Percentiles rank a stretch among this genome's conserved stretches.
These are phyloP conservation scores for Beauveria bassiana DNA, from an alignment of 2,329 filamentous ascomycete genomes.

Conservation along the genomic window DNA sequence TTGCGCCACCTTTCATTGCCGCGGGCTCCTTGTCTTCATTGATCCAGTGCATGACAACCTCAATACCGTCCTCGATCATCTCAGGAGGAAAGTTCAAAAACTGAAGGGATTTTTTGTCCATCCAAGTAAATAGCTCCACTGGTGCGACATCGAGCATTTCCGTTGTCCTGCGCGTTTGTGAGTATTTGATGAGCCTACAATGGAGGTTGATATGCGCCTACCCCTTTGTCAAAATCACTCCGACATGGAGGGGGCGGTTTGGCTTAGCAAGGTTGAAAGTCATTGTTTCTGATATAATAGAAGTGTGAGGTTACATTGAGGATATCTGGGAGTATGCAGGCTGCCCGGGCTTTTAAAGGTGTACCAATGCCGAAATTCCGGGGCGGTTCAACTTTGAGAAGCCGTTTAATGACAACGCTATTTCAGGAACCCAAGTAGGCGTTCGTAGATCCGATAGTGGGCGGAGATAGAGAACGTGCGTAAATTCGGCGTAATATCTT, in stretches of 20 bases:
- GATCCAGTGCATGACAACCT: not conserved
- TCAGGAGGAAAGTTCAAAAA: not conserved
- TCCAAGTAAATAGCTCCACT: not conserved
- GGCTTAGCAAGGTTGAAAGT: not conserved
- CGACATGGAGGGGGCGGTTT: not conserved
- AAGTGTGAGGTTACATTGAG: not conserved
- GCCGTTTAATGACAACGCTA: not conserved
- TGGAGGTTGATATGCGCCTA: not conserved
- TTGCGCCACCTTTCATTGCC: not conserved
- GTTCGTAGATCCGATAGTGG: not conserved
- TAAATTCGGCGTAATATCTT: too few species aligned
- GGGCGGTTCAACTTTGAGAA: not conserved
- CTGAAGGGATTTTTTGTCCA: not conserved
- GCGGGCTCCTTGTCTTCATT: not conserved
- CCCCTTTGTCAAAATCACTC: not conserved
- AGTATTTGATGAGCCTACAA: not conserved
- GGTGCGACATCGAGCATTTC: not conserved
- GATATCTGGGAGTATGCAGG: too few species aligned
- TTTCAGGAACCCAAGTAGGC: too few species aligned
- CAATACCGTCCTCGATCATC: not conserved
- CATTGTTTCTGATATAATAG: not conserved
- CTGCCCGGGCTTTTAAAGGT: not conserved
- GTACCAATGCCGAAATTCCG: not conserved
- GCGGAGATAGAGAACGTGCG: not conserved
- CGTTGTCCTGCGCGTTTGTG: not conserved